phyloP scores from a whole-genome alignment of 2,329 filamentous ascomycete genomes.

The Colletotrichum musicola region DNA sequence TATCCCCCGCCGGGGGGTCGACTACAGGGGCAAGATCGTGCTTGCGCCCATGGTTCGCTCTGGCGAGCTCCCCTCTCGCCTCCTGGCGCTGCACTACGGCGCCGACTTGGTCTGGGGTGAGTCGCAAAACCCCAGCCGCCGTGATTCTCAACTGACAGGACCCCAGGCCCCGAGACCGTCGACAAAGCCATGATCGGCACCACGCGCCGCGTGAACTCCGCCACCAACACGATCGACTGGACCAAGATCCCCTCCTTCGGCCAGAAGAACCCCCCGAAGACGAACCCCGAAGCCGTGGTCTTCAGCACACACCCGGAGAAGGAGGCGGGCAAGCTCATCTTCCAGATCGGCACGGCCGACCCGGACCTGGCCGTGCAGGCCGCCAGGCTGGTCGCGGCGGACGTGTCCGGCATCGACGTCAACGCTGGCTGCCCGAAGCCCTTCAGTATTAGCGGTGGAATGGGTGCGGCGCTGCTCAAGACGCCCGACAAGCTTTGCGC shows the following conservation, averaged over 20 bases:
- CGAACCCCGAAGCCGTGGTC: slow-evolving; percentile 76
- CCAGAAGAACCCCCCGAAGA: slow-evolving; percentile 66
- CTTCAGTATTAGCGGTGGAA: slow-evolving; percentile 92
- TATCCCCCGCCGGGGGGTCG: slow-evolving; percentile 88
- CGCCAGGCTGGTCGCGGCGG: slow-evolving; percentile 83
- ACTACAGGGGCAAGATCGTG: slow-evolving; percentile 94
- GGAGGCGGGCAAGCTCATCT: slow-evolving; percentile 83
- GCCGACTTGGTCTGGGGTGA: slow-evolving; percentile 96
- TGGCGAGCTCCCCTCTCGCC: slow-evolving; percentile 91
- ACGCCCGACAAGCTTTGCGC: slow-evolving; percentile 86
- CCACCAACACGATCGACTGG: slow-evolving; percentile 87
- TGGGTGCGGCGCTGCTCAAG: slow-evolving; percentile 91
- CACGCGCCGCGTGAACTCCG: slow-evolving; percentile 79
- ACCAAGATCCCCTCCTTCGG: slow-evolving; percentile 80
- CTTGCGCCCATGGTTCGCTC: slow-evolving; percentile 98
- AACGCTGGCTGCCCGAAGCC: slow-evolving; percentile 99
- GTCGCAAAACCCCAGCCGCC: slow-evolving; percentile 43
- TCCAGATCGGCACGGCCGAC: slow-evolving; percentile 90
- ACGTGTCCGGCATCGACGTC: slow-evolving; percentile 95
- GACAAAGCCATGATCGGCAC: slow-evolving; percentile 93
- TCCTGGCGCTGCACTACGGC: slow-evolving; percentile 92
- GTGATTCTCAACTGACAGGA: slow-evolving; percentile 16
- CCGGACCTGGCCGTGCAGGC: slow-evolving; percentile 87
- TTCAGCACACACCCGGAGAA: slow-evolving; percentile 84
- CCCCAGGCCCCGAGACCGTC: slow-evolving; percentile 87